Evolutionary conservation across 1,139 yeast species (phyloP).

Genomic region (Geotrichum candidum): DNA sequence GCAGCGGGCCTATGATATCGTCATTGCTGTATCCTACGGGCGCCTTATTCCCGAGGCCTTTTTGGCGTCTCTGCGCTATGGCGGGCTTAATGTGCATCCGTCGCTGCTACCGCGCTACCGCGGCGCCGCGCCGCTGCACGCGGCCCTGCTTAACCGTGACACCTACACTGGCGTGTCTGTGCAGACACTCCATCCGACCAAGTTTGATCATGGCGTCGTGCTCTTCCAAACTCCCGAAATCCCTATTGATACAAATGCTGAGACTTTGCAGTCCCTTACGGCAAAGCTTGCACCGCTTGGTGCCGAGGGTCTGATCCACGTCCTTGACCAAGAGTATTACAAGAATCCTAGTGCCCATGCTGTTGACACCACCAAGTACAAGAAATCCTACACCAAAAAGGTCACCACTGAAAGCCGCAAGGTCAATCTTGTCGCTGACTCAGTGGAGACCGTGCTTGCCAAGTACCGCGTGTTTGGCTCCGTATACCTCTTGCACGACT

Average conservation of each 20-base stretch:
- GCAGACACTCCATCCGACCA: constrained; percentile 82
- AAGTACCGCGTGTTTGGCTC: constrained; percentile 55
- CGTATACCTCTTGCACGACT: constrained; percentile 45
- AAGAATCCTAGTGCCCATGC: constrained; percentile 15
- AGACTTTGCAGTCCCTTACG: constrained; percentile 42
- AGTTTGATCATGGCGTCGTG: constrained; percentile 76
- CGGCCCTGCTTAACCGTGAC: constrained; percentile 64
- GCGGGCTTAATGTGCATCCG: constrained; percentile 90
- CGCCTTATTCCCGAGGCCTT: constrained; percentile 62
- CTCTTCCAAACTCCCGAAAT: constrained; percentile 30
- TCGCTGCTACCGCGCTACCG: constrained; percentile 75
- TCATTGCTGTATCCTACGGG: constrained; percentile 89
- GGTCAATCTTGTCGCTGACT: constrained; percentile 42
- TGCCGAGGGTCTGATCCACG: constrained; percentile 48
- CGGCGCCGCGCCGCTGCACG: constrained; percentile 90
- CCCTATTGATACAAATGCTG: constrained; percentile 35
- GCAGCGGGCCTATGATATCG: constrained; percentile 46
- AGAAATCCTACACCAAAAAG: constrained; percentile 54
- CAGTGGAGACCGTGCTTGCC: constrained; percentile 42
- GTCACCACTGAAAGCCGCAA: constrained; percentile 40
- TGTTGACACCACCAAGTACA: constrained; percentile 24
- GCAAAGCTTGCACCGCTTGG: constrained; percentile 53
- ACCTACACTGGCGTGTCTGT: constrained; percentile 72
- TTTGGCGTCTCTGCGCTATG: constrained; percentile 45
- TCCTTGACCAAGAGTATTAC: constrained; percentile 38